These are phyloP conservation scores for Nothophoma quercina DNA, from an alignment of 2,329 filamentous ascomycete genomes.

Conservation along the genomic window DNA sequence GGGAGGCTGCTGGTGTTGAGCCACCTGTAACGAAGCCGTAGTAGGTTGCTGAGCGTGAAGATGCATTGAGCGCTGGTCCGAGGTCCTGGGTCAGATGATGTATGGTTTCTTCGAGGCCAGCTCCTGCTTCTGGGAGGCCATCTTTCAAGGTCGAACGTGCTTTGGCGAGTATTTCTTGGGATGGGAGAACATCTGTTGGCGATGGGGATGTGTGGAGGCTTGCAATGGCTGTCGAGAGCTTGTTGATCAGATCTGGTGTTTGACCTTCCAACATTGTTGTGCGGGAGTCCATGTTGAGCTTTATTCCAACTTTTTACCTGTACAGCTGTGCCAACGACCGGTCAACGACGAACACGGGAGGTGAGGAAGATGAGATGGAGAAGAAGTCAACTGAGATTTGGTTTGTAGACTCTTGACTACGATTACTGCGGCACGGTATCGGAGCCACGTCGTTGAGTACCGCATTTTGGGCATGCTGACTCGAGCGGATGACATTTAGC, in stretches of 20 bases:
- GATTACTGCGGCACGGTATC: background rate
- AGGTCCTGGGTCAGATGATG: conserved; percentile 57
- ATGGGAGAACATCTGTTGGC: conserved; percentile 46
- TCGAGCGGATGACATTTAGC: background rate
- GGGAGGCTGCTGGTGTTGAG: conserved; percentile 76
- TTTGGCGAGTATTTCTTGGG: conserved; percentile 32
- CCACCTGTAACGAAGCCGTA: conserved; percentile 92
- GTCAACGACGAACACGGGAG: background rate
- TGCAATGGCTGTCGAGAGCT: conserved; percentile 36
- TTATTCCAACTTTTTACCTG: too few species aligned
- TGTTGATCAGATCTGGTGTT: conserved; percentile 21
- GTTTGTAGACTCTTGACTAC: background rate
- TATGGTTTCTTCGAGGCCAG: conserved; percentile 53
- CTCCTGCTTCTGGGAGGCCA: conserved; percentile 50
- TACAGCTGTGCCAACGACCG: too few species aligned
- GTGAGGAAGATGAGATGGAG: background rate
- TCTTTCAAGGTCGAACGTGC: conserved; percentile 48
- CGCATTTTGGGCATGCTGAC: background rate
- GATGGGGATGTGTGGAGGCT: conserved; percentile 28
- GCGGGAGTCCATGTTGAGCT: too few species aligned
- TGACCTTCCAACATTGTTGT: conserved; percentile 23
- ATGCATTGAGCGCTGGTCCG: conserved; percentile 68
- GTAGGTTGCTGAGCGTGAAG: conserved; percentile 63
- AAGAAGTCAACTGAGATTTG: background rate
- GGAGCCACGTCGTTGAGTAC: background rate